Evolutionary conservation across 768 basidiomycete genomes (phyloP), one percentile per base, ranked within the genome.

Genomic region (Mrakia gelida): DNA sequence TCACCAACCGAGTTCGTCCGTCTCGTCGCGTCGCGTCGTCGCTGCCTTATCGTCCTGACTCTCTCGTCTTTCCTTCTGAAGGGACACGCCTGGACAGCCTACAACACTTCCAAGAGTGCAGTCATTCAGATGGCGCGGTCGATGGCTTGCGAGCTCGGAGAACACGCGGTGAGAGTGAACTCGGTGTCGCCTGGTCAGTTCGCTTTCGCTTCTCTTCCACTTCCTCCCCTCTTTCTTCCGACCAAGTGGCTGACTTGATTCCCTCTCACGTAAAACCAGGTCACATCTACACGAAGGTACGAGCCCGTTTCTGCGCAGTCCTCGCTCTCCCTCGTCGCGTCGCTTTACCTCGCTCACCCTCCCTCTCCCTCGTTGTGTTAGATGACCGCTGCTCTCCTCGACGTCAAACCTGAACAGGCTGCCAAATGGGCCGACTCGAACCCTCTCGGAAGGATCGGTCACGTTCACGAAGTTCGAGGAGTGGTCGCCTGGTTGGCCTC

Each of bases 61-160:
- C 71, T 72, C 28, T 45, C n/a, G 10, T 28, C 16, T 45, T 62
- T 62, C 62, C 9, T 54, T 21, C 43, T 80, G 41, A 63, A 91
- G 92, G 91, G 89, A 80, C 90, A 91, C 80, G 88, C 89, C 1
- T 92, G 90, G 91, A 88, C 90, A 72, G 88, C 90, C 21, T 92
- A 92, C 85, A 92, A 92, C 84, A 87, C 88, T 70, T 91, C 90
- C 85, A 93, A 93, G 84, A 88, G 90, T 1, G 92, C 89, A 7
- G 91, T 93, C 26, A 84, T 92, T 61, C 92, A 93, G 84, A 92
- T 92, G 91, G 89, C 87, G 8, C 88, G 92, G 62, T 92, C 90
- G 83, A 90, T 93, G 91, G 92, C 92, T 5, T 92, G 91, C 81
- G 92, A 93, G 82, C 87, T 93, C 2, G 92, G 91, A 1, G 84